Evolutionary conservation across 495 filamentous ascomycete species (phyloP), one percentile per base, ranked within the genome.

Genomic region (Chaetomium tenue): DNA sequence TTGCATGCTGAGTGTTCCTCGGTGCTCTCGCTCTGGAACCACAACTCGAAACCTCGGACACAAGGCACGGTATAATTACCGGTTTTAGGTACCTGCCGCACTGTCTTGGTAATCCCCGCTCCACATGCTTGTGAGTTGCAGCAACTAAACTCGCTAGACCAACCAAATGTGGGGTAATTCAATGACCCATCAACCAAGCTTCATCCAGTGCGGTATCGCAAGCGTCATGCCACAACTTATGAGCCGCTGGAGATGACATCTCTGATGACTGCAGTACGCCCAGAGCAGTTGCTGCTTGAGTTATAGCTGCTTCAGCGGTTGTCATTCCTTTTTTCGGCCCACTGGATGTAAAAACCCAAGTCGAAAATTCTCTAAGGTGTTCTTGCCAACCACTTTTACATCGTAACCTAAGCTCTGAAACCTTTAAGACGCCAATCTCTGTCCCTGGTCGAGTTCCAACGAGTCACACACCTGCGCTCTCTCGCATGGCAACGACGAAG

Each of bases 401-500:
- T 4, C 23, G 54, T 13, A 22, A 50, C 16, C n/a, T 16, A 16
- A 12, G 33, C 33, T 37, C 33, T 37, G 33, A 37, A 7, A 16
- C 20, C 26, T 25, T 42, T 11, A 55, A 30, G 6, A 55, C 52
- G 48, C 33, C 57, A 57, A 26, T 39, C 60, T 48, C 30, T 20
- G 9, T 42, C 40, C 18, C 22, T 23, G 18, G 33, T 30, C 22
- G 33, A 60, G 13, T 9, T 28, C 40, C 40, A 44, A 44, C 40
- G 40, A 20, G 9, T 53, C 46, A 23, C 40, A 22, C 55, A 37
- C 28, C 23, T 42, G 12, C 55, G 25, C 47, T 37, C 20, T 57
- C 47, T 63, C 69, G 80, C 66, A 81, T 82, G 80, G 79, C 78
- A 80, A 59, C 63, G 68, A 70, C 63, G 68, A 70, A 76, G 77